Evolutionary conservation across 2,329 filamentous ascomycete species (phyloP).

Genomic region (Fusarium sp.): DNA sequence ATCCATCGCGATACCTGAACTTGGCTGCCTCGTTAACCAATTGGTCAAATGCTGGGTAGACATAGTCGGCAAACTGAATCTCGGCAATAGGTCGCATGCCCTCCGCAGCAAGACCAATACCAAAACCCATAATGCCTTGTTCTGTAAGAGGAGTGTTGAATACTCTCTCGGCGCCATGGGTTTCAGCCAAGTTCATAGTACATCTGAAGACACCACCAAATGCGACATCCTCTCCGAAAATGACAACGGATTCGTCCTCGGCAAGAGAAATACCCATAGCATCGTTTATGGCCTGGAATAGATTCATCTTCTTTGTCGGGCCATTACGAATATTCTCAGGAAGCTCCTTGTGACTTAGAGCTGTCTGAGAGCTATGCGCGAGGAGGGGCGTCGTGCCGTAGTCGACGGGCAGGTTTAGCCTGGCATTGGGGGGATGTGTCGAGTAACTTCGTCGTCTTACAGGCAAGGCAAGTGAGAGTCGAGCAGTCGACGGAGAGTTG

Average conservation of each 20-base stretch:
- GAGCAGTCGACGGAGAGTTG: conserved; percentile 27
- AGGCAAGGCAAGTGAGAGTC: conserved; percentile 33
- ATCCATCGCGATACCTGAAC: conserved; percentile 79
- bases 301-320: conserved; percentile 86
- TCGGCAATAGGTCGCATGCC: conserved; percentile 94
- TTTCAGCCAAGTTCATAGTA: conserved; percentile 88
- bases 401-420: conserved; percentile 87
- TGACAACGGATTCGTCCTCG: conserved; percentile 84
- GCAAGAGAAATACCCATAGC: conserved; percentile 85
- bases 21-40: conserved; percentile 94
- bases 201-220: conserved; percentile 97
- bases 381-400: conserved; percentile 85
- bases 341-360: conserved; percentile 79
- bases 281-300: conserved; percentile 94
- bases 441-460: conserved; percentile 58
- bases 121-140: conserved; percentile 94
- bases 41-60: conserved; percentile 93
- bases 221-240: conserved; percentile 97
- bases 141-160: conserved; percentile 97
- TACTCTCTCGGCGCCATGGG: conserved; percentile 87
- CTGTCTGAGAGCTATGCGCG: conserved; percentile 79
- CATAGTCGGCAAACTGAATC: conserved; percentile 95
- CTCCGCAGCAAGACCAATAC: conserved; percentile 87
- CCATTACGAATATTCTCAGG: conserved; percentile 72
- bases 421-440: conserved; percentile 68